phyloP scores from a whole-genome alignment of 75 land plant genomes.

The Adiantum capillusveneris region DNA sequence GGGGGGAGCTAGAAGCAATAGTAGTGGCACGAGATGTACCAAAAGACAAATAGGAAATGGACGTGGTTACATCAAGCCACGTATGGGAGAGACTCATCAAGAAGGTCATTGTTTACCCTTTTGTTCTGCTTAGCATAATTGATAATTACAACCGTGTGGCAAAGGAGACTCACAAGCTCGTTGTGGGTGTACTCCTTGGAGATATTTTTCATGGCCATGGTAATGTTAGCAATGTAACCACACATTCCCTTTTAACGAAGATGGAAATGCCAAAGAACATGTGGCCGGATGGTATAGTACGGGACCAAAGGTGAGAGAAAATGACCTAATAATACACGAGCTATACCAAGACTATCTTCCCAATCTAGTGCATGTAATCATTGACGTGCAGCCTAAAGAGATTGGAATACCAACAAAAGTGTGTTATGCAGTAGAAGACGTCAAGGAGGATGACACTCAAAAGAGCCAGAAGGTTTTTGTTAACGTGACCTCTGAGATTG shows the following conservation, averaged over 20 bases:
- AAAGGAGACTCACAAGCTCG: slow-evolving; percentile 81
- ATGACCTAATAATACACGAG: slow-evolving; percentile 81
- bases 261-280: slow-evolving; percentile 87
- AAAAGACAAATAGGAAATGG: slow-evolving; percentile 35
- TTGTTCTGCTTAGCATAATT: slow-evolving; percentile 90
- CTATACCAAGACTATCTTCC: slow-evolving; percentile 83
- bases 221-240: slow-evolving; percentile 64
- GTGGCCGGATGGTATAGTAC: slow-evolving; percentile 99
- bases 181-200: slow-evolving; percentile 85
- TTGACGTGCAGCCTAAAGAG: slow-evolving; percentile 96
- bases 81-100: slow-evolving; percentile 58
- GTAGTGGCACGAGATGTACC: background rate
- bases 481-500: slow-evolving; percentile 93
- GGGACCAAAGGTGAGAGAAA: slow-evolving; percentile 88
- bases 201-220: slow-evolving; percentile 66
- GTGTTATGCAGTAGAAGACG: slow-evolving; percentile 92
- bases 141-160: slow-evolving; percentile 89
- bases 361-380: slow-evolving; percentile 91
- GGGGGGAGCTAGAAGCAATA: background rate
- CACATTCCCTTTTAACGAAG: background rate
- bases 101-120: slow-evolving; percentile 91
- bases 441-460: slow-evolving; percentile 98
- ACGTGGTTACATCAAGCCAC: slow-evolving; percentile 81
- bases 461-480: slow-evolving; percentile 95
- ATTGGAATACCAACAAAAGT: slow-evolving; percentile 96